Evolutionary conservation across 768 basidiomycete species (phyloP), one percentile per base, ranked within the genome.

Genomic region (Termitomyces sp.): DNA sequence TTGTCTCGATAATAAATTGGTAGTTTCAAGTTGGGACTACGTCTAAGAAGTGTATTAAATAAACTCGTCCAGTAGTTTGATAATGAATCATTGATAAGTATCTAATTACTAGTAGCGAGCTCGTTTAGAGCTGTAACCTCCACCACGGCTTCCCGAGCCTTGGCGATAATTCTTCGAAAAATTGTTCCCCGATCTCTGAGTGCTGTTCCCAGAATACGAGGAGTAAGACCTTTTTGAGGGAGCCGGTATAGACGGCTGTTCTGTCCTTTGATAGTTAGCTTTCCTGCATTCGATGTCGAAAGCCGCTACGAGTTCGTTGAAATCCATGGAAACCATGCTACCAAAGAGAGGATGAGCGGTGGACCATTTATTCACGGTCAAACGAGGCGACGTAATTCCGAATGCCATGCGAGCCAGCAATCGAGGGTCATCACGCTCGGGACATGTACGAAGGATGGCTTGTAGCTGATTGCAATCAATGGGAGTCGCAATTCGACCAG

Each of bases 361-460:
- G 3, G 77, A 74, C 70, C 79, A 76, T 61, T 79, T 81, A 62
- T 74, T 67, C 2, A 66, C 48, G 67, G 80, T 78, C 22, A 82
- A 70, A 1, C 81, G 73, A 20, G 78, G 64, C n/a, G 64, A 80
- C 1, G 76, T 75, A 50, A 83, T 76, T 8, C 81, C 82, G 58
- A 82, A 84, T 5, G 81, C 82, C 81, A 65, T 65, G 33, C 64
- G 76, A 2, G 82, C 80, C n/a, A 83, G 71, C 36, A 81, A 70
- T 7, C 79, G 79, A 28, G 80, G 77, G 58, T 82, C 81, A 58
- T 82, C 80, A 36, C 80, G 78, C 48, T 77, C 78, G 39, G 72
- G 75, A 64, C 79, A 81, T n/a, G 74, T 76, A 15, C 63, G 64
- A 24, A 81, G 72, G 52, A 83, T 78, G 13, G 67, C 71, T 32